Evolutionary conservation across 2,329 filamentous ascomycete genomes (phyloP).

Genomic region (Malbranchea zuffiana): DNA sequence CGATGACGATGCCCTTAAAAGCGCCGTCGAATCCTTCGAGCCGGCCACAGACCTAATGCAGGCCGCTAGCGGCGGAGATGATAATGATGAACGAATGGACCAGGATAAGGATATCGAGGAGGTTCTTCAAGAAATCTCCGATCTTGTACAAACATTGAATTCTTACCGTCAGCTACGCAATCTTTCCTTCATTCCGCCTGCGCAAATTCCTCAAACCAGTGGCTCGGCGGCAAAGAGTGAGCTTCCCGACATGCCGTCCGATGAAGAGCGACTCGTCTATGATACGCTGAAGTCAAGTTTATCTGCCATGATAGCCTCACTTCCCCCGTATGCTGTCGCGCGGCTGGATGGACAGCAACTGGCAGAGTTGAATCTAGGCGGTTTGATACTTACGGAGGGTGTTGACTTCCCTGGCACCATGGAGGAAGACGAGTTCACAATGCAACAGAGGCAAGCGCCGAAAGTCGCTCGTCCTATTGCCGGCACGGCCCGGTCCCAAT

Average conservation of each 20-base stretch:
- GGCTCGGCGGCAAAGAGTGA: constrained; percentile 23
- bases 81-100: constrained; percentile 32
- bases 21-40: constrained; percentile 34
- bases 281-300: constrained; percentile 66
- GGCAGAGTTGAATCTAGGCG: constrained; percentile 72
- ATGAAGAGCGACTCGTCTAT: constrained; percentile 51
- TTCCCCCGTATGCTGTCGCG: constrained; percentile 76
- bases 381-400: constrained; percentile 60
- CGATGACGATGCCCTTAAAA: constrained; percentile 31
- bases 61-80: background rate
- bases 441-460: constrained; percentile 37
- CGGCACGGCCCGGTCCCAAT: constrained; percentile 24
- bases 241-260: constrained; percentile 42
- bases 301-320: constrained; percentile 57
- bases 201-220: constrained; percentile 23
- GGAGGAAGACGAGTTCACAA: constrained; percentile 65
- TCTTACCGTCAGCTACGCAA: constrained; percentile 53
- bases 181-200: constrained; percentile 24
- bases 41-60: constrained; percentile 21
- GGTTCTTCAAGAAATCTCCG: constrained; percentile 47
- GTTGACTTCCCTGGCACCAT: constrained; percentile 67
- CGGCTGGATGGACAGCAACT: constrained; percentile 78
- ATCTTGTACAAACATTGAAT: constrained; percentile 50
- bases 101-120: constrained; percentile 42
- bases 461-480: too few relatives aligned